A percentile compares a stretch with the other conserved stretches of the same genome.
Evolutionary conservation across 805 yeast genomes (phyloP).

Genomic region (Myxozyma sirexii): DNA sequence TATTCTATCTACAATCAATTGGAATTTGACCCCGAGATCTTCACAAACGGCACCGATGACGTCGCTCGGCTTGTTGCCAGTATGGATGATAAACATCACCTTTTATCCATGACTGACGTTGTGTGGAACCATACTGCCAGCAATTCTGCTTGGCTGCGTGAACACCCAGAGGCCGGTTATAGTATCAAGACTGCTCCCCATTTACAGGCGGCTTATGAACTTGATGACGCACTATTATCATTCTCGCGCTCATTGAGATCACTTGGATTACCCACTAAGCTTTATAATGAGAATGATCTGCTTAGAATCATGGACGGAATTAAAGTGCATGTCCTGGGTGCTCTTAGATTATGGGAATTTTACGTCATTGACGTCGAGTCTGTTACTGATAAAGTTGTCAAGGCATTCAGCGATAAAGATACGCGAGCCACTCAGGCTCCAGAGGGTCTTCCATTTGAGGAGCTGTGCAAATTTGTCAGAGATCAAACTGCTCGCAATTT

Average conservation of each 20-base stretch:
- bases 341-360: constrained; percentile 81
- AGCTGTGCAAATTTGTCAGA: constrained; percentile 21
- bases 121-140: constrained; percentile 95
- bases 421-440: constrained; percentile 26
- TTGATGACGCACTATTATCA: constrained; percentile 68
- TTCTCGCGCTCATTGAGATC: constrained; percentile 62
- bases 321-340: constrained; percentile 64
- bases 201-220: constrained; percentile 76
- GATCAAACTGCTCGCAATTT: constrained; percentile 35
- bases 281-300: constrained; percentile 59
- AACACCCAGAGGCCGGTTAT: constrained; percentile 90
- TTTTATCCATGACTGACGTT: constrained; percentile 84
- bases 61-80: constrained; percentile 55
- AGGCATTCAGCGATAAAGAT: constrained; percentile 24
- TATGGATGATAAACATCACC: constrained; percentile 57
- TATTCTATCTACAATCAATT: constrained; percentile 89
- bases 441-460: constrained; percentile 28
- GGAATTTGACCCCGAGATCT: constrained; percentile 66
- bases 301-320: constrained; percentile 66
- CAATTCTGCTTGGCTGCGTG: constrained; percentile 81
- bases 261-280: constrained; percentile 62
- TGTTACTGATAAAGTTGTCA: constrained; percentile 44
- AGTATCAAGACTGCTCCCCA: constrained; percentile 88
- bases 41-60: constrained; percentile 56
- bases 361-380: constrained; percentile 66